These are phyloP conservation scores for Diaporthe longicolla DNA, from an alignment of 2,329 filamentous ascomycete genomes.

Conservation along the genomic window DNA sequence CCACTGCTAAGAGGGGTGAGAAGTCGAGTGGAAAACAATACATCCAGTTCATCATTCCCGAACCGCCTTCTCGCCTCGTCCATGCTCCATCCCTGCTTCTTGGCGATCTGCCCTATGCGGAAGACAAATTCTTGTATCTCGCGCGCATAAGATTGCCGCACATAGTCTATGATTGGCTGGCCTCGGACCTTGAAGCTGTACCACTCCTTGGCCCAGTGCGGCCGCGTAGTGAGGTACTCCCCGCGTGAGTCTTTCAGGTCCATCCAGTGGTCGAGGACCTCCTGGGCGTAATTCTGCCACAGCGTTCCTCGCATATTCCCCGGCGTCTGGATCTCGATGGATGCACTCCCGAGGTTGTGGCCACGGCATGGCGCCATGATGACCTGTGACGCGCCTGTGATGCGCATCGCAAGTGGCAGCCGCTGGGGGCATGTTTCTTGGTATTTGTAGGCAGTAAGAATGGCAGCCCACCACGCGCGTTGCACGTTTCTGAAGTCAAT, in stretches of 20 bases:
- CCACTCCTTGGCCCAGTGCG: slow-evolving; percentile 65
- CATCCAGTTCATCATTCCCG: slow-evolving; percentile 58
- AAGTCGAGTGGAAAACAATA: slow-evolving; percentile 40
- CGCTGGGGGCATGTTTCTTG: slow-evolving; percentile 55
- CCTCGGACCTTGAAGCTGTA: slow-evolving; percentile 51
- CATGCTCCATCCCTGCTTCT: slow-evolving; percentile 56
- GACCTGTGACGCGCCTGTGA: slow-evolving; percentile 58
- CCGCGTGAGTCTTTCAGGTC: slow-evolving; percentile 52
- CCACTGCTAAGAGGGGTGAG: not conserved
- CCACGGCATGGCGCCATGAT: slow-evolving; percentile 60
- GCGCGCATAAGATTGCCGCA: slow-evolving; percentile 57
- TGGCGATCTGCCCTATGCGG: slow-evolving; percentile 53
- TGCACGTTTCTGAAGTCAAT: slow-evolving; percentile 60
- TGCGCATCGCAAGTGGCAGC: slow-evolving; percentile 60
- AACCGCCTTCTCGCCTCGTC: slow-evolving; percentile 55
- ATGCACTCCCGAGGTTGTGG: slow-evolving; percentile 57
- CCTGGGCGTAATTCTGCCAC: slow-evolving; percentile 58
- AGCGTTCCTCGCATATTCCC: slow-evolving; percentile 54
- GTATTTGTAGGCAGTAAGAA: slow-evolving; percentile 57
- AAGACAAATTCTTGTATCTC: slow-evolving; percentile 55
- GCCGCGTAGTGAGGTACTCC: slow-evolving; percentile 53
- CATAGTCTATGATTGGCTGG: slow-evolving; percentile 48
- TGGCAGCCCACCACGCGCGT: slow-evolving; percentile 65
- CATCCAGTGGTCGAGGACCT: slow-evolving; percentile 59
- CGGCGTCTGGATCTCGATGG: slow-evolving; percentile 59